phyloP scores from a whole-genome alignment of 2,329 filamentous ascomycete genomes.

The Botryotinia convoluta region DNA sequence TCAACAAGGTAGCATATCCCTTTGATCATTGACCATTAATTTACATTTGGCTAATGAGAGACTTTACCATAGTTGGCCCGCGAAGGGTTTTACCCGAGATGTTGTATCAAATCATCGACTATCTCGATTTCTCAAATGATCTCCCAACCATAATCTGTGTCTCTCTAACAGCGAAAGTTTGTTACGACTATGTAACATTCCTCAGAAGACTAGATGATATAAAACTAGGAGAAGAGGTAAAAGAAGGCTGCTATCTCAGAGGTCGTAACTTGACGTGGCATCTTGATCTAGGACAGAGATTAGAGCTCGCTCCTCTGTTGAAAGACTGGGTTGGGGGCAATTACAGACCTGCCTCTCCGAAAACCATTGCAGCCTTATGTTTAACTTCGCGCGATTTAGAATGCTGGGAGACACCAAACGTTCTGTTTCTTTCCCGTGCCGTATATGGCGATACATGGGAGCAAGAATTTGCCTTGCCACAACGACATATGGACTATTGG shows the following conservation, averaged over 20 bases:
- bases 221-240: too few species aligned
- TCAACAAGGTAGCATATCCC: not conserved
- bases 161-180: not conserved
- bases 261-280: too few species aligned
- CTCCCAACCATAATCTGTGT: not conserved
- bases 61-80: not conserved
- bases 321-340: not conserved
- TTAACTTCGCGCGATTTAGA: not conserved
- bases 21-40: accelerated
- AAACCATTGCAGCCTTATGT: not conserved
- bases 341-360: not conserved
- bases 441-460: not conserved
- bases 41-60: not conserved
- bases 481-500: not conserved
- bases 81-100: not conserved
- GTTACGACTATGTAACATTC: too few species aligned
- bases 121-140: not conserved
- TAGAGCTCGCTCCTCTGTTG: not conserved
- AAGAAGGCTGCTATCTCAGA: too few species aligned
- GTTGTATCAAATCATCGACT: not conserved
- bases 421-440: not conserved
- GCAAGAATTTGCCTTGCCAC: not conserved
- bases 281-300: not conserved
- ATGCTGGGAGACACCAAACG: too few species aligned
- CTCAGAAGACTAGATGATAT: too few species aligned